phyloP scores from a whole-genome alignment of 2,329 filamentous ascomycete species.

The Annulohypoxylon truncatum region DNA sequence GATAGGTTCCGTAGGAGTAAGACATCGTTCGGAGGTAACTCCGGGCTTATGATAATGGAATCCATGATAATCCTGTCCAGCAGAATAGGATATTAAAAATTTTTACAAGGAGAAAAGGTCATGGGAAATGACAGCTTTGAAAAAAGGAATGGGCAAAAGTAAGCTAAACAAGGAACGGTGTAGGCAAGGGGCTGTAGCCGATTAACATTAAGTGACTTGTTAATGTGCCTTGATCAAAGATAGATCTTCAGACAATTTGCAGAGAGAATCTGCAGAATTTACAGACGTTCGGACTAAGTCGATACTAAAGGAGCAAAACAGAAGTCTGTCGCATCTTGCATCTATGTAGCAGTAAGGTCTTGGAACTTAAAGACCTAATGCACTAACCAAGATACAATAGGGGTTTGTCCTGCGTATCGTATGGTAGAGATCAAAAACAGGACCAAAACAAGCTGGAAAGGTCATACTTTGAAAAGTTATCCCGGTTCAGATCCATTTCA shows the following conservation, averaged over 20 bases:
- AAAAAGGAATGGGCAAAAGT: constrained; percentile 12
- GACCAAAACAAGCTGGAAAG: too few relatives aligned
- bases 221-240: constrained; percentile 5
- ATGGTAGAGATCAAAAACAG: neutral
- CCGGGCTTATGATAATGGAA: constrained; percentile 50
- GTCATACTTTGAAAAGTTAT: constrained; percentile 10
- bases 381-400: constrained; percentile 6
- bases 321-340: neutral
- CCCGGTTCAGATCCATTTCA: constrained; percentile 12
- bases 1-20: constrained; percentile 56
- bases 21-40: constrained; percentile 56
- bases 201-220: constrained; percentile 4
- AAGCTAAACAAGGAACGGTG: constrained; percentile 13
- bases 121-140: constrained; percentile 15
- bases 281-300: neutral
- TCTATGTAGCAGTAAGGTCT: neutral
- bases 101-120: constrained; percentile 3
- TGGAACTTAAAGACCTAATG: neutral
- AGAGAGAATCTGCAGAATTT: neutral
- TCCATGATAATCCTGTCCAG: constrained; percentile 32
- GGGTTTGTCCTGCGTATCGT: constrained; percentile 11
- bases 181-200: constrained; percentile 30
- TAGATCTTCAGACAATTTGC: too few relatives aligned
- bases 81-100: constrained; percentile 15
- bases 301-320: neutral